Evolutionary conservation across 2,329 filamentous ascomycete species (phyloP).

Genomic region (Penicillium sp.): DNA sequence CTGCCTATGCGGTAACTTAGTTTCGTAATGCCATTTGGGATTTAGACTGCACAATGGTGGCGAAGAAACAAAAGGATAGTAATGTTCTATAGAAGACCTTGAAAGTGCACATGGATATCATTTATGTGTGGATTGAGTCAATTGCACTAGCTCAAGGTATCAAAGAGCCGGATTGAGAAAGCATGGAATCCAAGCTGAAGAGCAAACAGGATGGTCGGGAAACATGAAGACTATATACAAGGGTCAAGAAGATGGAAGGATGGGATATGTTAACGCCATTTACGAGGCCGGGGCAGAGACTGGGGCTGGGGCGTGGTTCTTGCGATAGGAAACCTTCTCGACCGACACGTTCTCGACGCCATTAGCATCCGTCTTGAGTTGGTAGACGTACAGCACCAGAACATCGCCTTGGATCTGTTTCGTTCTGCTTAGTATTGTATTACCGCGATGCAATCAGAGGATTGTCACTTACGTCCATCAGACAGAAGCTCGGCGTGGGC

Average conservation of each 20-base stretch:
- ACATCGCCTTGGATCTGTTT: conserved; percentile 89
- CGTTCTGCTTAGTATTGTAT: background rate
- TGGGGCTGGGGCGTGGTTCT: conserved; percentile 61
- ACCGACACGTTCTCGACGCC: conserved; percentile 78
- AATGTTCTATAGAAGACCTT: background rate
- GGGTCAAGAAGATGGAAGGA: background rate
- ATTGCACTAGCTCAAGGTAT: conserved; percentile 13
- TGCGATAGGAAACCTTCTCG: conserved; percentile 84
- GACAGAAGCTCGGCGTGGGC: conserved; percentile 84
- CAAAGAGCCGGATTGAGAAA: conserved; percentile 13
- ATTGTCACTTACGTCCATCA: conserved; percentile 83
- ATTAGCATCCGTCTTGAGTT: conserved; percentile 73
- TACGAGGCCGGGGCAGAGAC: conserved; percentile 57
- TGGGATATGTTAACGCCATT: conserved; percentile 16
- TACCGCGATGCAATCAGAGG: background rate
- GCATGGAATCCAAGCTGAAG: conserved; percentile 5
- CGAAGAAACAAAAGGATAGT: background rate
- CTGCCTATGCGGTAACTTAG: background rate
- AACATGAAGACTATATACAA: conserved; percentile 35
- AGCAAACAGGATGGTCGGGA: background rate
- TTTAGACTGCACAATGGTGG: background rate
- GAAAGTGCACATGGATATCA: background rate
- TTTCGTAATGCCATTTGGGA: background rate
- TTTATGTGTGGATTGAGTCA: background rate
- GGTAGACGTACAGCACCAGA: conserved; percentile 92